phyloP scores from a whole-genome alignment of 1,139 yeast genomes.

The Candida tunisiensis region DNA sequence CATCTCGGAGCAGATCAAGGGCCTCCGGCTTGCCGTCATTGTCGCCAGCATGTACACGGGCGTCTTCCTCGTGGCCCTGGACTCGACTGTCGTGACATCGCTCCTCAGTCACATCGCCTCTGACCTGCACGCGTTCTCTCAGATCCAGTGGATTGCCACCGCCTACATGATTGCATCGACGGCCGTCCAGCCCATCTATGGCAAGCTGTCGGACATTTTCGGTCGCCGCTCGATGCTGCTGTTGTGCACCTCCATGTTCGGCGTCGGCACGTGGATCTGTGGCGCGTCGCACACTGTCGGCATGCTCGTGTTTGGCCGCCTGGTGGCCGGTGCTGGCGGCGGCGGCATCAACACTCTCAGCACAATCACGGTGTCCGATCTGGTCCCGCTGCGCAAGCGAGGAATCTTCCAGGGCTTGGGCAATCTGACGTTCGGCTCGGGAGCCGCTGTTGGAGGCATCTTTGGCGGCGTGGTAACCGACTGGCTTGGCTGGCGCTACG shows the following conservation, averaged over 20 bases:
- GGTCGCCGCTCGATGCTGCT: slow-evolving; percentile 48
- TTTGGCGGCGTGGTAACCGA: slow-evolving; percentile 60
- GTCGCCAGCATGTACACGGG: slow-evolving; percentile 26
- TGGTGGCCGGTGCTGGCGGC: slow-evolving; percentile 47
- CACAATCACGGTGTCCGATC: slow-evolving; percentile 38
- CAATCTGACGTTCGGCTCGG: slow-evolving; percentile 48
- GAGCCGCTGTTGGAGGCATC: slow-evolving; percentile 56
- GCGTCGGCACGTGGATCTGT: slow-evolving; percentile 38
- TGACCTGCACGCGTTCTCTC: slow-evolving; percentile 36
- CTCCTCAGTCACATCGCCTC: slow-evolving; percentile 46
- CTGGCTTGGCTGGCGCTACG: slow-evolving; percentile 66
- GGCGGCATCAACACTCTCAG: slow-evolving; percentile 43
- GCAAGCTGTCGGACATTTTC: slow-evolving; percentile 72
- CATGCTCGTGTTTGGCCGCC: slow-evolving; percentile 41
- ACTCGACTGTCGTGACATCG: slow-evolving; percentile 50
- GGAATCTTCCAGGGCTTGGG: slow-evolving; percentile 48
- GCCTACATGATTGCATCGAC: slow-evolving; percentile 43
- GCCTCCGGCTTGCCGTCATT: slow-evolving; percentile 1
- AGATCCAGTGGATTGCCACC: slow-evolving; percentile 44
- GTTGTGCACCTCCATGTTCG: slow-evolving; percentile 31
- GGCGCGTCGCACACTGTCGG: slow-evolving; percentile 26
- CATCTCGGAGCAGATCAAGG: not conserved
- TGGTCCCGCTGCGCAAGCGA: slow-evolving; percentile 38
- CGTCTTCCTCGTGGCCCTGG: slow-evolving; percentile 41
- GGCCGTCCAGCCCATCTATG: slow-evolving; percentile 64